A percentile compares a stretch with the other conserved stretches of the same genome.
These are phyloP conservation scores for Amanita rubescens DNA, from an alignment of 768 basidiomycete species.

Conservation along the genomic window DNA sequence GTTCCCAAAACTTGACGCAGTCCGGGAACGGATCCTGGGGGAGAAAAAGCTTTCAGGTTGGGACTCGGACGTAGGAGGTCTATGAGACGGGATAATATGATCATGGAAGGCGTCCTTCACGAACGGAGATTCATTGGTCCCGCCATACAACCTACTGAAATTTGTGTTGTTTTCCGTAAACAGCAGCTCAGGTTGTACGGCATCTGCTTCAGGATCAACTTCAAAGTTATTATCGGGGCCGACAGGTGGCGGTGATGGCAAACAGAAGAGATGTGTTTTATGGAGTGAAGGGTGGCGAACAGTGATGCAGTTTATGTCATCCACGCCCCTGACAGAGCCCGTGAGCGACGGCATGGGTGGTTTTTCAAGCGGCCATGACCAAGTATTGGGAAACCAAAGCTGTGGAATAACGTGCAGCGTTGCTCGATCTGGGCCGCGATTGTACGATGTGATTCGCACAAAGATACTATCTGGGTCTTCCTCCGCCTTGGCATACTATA, in stretches of 20 bases:
- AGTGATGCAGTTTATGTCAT: slow-evolving; percentile 54
- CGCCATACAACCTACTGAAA: slow-evolving; percentile 84
- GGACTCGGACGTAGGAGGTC: slow-evolving; percentile 46
- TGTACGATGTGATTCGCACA: slow-evolving; percentile 93
- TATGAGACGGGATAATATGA: slow-evolving; percentile 85
- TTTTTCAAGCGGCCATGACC: slow-evolving; percentile 83
- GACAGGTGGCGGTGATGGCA: slow-evolving; percentile 89
- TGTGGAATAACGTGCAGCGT: slow-evolving; percentile 93
- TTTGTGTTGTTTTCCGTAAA: slow-evolving; percentile 99
- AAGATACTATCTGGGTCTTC: slow-evolving; percentile 84
- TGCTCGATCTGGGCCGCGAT: slow-evolving; percentile 92
- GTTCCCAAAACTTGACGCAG: slow-evolving; percentile 35
- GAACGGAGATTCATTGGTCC: slow-evolving; percentile 72
- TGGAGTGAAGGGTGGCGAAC: slow-evolving; percentile 71
- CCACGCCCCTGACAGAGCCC: slow-evolving; percentile 40
- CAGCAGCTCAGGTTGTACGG: slow-evolving; percentile 75
- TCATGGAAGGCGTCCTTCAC: slow-evolving; percentile 99
- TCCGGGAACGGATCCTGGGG: slow-evolving; percentile 42
- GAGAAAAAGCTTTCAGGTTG: slow-evolving; percentile 38
- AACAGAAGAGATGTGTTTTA: slow-evolving; percentile 77
- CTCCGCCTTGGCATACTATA: slow-evolving; percentile 96
- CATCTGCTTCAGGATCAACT: slow-evolving; percentile 56
- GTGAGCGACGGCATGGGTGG: slow-evolving; percentile 58
- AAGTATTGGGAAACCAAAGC: slow-evolving; percentile 96
- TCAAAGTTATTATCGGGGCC: slow-evolving; percentile 58